Base-by-base conservation (phyloP, 2,329 filamentous ascomycete genomes). In the Fusarium coicis region DNA sequence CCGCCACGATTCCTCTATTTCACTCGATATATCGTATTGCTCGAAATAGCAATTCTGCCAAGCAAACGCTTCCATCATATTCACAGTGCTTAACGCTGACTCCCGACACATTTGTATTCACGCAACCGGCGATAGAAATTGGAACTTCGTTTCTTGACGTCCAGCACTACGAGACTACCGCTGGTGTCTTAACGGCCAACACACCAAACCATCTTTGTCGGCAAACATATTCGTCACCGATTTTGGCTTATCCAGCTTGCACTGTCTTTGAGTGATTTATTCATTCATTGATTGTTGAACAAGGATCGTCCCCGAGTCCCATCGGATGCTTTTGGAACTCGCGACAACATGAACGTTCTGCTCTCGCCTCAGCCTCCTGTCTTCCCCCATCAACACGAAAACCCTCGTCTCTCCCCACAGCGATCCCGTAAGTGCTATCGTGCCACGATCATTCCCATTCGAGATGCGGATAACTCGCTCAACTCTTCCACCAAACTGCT, bases 341-440 rank as follows among this genome's bases (percentile, higher is more conserved):
- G 23, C 36, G 59, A 60, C 80, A 87, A 72, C 64, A 92, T 92
- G 90, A 91, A 91, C 81, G 85, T 90, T 80, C 80, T 91, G 81
- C 81, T 91, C 73, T 87, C 88, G 77, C 87, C 88, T 75, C 89
- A 91, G 80, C 88, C 88, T 59, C 84, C 88, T 67, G 83, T 87
- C 75, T 88, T 91, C 77, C 86, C 87, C 79, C 87, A 88, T 75
- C 88, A 88, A 74, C 87, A 89, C 86, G 87, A 90, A 77, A 83
- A 84, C 69, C 82, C 83, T 74, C 86, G 87, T 73, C 84, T 85
- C 72, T 90, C 88, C 67, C 87, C 87, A 54, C 85, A 86, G 73
- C 85, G 88, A 78, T 85, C 86, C 68, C 82, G 89, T 91, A 84
- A 79, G 89, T 86, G 37, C 59, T 21, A 43, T 15, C 10, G 43